phyloP scores from a whole-genome alignment of 2,329 filamentous ascomycete genomes.

The Fusarium nurragi region DNA sequence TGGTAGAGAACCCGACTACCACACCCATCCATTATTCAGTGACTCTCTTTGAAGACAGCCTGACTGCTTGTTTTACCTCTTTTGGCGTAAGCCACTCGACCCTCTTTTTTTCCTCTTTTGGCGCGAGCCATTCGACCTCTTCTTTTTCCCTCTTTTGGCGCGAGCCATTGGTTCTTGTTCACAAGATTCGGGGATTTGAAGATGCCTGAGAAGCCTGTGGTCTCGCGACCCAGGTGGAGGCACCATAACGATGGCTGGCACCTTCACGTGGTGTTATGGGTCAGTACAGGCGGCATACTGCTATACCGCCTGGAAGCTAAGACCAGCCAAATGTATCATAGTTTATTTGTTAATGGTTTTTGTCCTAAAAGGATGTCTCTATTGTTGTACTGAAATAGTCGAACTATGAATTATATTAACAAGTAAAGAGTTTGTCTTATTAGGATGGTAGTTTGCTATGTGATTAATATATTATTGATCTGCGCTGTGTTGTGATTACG shows the following conservation, averaged over 20 bases:
- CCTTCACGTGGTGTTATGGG: neutral
- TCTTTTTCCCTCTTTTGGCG: neutral
- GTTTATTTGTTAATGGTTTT: neutral
- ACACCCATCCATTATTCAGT: no score
- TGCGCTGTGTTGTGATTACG: no score
- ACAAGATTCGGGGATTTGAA: neutral
- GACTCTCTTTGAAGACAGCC: no score
- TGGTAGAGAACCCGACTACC: no score
- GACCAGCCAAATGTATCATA: neutral
- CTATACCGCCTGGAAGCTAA: neutral
- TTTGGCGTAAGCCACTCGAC: neutral
- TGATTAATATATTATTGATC: no score
- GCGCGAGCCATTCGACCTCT: neutral
- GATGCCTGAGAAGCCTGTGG: neutral
- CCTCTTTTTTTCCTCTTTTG: neutral
- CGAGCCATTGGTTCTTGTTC: neutral
- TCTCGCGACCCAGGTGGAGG: neutral
- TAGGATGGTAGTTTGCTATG: no score
- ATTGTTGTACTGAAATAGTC: no score
- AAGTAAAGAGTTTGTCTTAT: no score
- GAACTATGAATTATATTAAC: no score
- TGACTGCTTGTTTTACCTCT: neutral
- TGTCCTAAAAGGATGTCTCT: no score
- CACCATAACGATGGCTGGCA: neutral
- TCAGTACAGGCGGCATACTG: neutral